These are phyloP conservation scores for Ceratocystis smalleyi DNA, from an alignment of 2,329 filamentous ascomycete species.

Conservation along the genomic window DNA sequence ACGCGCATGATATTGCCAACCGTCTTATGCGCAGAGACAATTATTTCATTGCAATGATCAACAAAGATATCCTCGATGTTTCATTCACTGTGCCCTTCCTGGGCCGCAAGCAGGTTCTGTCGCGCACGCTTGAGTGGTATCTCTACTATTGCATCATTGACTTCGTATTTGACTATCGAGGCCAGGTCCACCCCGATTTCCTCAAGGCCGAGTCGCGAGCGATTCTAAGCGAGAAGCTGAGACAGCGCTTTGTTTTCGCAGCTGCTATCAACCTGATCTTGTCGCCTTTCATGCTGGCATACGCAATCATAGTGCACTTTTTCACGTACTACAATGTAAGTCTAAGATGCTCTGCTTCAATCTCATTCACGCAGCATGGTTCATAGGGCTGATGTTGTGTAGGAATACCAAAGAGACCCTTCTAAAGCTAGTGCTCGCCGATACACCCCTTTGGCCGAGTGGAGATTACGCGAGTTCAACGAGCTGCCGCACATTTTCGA, in stretches of 20 bases:
- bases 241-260: constrained; percentile 62
- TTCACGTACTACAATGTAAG: constrained; percentile 84
- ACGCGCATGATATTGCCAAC: constrained; percentile 94
- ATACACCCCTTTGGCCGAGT: constrained; percentile 86
- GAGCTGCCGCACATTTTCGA: constrained; percentile 86
- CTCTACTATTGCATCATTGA: constrained; percentile 80
- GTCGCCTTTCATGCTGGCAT: constrained; percentile 74
- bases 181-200: constrained; percentile 75
- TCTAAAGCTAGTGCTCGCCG: constrained; percentile 72
- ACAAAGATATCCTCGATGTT: constrained; percentile 85
- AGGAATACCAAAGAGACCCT: constrained; percentile 93
- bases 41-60: constrained; percentile 90
- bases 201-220: constrained; percentile 68
- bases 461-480: constrained; percentile 98
- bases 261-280: constrained; percentile 75
- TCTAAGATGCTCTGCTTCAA: constrained; percentile 10
- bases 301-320: constrained; percentile 77
- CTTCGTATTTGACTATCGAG: constrained; percentile 80
- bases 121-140: constrained; percentile 81
- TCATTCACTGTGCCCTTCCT: constrained; percentile 76
- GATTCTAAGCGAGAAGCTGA: constrained; percentile 61
- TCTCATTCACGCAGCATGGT: not conserved
- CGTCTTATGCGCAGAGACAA: constrained; percentile 93
- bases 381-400: not conserved
- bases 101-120: constrained; percentile 65